Evolutionary conservation across 768 basidiomycete genomes (phyloP), one percentile per base, ranked within the genome.

Genomic region (Lyophyllum atratum): DNA sequence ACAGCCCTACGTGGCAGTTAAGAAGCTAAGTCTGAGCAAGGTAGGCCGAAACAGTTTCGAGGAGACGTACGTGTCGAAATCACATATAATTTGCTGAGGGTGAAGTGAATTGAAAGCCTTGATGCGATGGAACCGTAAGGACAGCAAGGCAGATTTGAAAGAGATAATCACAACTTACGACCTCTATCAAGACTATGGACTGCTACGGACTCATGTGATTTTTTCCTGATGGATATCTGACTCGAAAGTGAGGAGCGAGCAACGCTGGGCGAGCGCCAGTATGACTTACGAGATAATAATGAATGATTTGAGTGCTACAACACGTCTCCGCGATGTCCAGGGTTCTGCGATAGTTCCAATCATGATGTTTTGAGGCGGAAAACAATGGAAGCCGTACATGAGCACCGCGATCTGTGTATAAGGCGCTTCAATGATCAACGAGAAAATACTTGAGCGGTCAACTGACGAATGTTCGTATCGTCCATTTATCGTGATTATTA

Each of bases 311-410:
- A 12, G 50, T 59, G 11, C 31, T 53, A n/a, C 58, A 61, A 17
- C 58, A 59, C 12, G 63, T 64, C 17, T 64, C 60, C 8, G 52
- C 46, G 7, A 61, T 46, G 39, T 64, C 60, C 9, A 61, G 43
- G 10, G 55, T 37, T 22, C 63, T 59, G 25, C 22, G 5, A 10
- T 17, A 22, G 4, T 2, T n/a, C 12, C 17, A 4, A 15, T 6
- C 3, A 14, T 15, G 4, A 3, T 3, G 12, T 37, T 6, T 37
- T 37, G 34, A 3, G 17, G 34, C 5, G 11, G 4, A 6, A n/a
- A n/a, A n/a, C n/a, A n/a, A 12, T 37, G 34, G 12, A 46, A 21
- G 12, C 40, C 59, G n/a, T 58, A 60, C 62, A 63, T 43, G 21
- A 63, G 29, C 4, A 52, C 22, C 2, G 17, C 31, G 14, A 60